phyloP scores from a whole-genome alignment of 2,329 filamentous ascomycete species.

The Albifimbria verrucaria region DNA sequence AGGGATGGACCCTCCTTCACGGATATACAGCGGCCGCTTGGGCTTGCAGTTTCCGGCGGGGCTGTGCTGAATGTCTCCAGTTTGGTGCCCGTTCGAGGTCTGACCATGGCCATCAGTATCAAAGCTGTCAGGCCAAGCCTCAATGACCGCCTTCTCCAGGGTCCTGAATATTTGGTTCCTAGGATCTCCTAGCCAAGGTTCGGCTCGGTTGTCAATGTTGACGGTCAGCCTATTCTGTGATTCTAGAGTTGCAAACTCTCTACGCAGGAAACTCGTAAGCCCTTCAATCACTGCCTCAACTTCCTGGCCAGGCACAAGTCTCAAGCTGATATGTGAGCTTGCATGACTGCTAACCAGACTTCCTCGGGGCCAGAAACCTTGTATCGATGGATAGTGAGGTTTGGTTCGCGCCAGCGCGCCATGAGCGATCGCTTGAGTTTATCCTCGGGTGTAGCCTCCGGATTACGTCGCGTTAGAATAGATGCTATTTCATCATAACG shows the following conservation, averaged over 20 bases:
- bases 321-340: slow-evolving; percentile 82
- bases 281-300: slow-evolving; percentile 70
- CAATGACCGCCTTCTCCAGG: slow-evolving; percentile 78
- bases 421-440: slow-evolving; percentile 82
- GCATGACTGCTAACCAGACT: slow-evolving; percentile 89
- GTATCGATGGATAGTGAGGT: slow-evolving; percentile 89
- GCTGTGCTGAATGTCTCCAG: slow-evolving; percentile 14
- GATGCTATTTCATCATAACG: slow-evolving; percentile 82
- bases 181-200: slow-evolving; percentile 93
- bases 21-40: slow-evolving; percentile 80
- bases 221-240: slow-evolving; percentile 80
- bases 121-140: slow-evolving; percentile 70
- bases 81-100: no score
- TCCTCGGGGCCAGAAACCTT: slow-evolving; percentile 90
- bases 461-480: slow-evolving; percentile 70
- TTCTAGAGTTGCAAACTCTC: slow-evolving; percentile 69
- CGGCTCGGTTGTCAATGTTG: slow-evolving; percentile 86
- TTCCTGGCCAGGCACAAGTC: slow-evolving; percentile 90
- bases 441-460: slow-evolving; percentile 55
- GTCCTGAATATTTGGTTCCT: slow-evolving; percentile 88
- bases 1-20: slow-evolving; percentile 93
- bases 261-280: slow-evolving; percentile 64
- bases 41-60: slow-evolving; percentile 26
- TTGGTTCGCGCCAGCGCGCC: slow-evolving; percentile 93
- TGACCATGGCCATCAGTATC: slow-evolving; percentile 11